Conservation (phyloP, 352 stramenopile genomes). For the Phytophthora chlamydospora region DNA sequence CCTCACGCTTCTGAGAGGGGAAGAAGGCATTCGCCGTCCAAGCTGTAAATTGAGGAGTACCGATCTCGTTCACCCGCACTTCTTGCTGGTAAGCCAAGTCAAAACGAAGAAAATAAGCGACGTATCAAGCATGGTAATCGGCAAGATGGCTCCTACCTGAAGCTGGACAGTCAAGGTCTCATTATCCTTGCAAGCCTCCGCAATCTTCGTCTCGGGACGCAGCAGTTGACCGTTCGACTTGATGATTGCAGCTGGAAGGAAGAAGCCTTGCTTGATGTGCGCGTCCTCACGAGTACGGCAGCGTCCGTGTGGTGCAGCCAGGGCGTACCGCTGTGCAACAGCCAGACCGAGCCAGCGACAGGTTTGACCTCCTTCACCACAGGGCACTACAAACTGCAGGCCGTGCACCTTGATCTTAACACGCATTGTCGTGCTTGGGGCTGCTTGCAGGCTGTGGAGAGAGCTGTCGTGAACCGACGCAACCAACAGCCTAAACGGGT, state of each 20-base stretch:
- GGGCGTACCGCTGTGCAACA: conserved; percentile 77
- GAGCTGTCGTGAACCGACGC: conserved; percentile 19
- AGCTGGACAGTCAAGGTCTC: conserved; percentile 68
- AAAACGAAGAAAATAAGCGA: background rate
- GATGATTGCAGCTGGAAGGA: conserved; percentile 63
- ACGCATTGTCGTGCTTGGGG: conserved; percentile 45
- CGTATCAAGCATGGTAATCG: background rate
- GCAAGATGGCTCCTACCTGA: conserved; percentile 41
- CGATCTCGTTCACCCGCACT: conserved; percentile 85
- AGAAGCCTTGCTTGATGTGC: conserved; percentile 82
- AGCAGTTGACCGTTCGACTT: conserved; percentile 57
- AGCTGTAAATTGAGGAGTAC: conserved; percentile 61
- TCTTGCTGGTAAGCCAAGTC: conserved; percentile 52
- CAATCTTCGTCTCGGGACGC: conserved; percentile 56
- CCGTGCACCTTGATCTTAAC: conserved; percentile 74
- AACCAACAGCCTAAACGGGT: conserved; percentile 8
- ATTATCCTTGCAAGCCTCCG: conserved; percentile 76
- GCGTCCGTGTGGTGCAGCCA: conserved; percentile 66
- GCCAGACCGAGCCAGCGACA: conserved; percentile 87
- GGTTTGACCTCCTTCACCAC: conserved; percentile 76
- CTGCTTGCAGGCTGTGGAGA: background rate
- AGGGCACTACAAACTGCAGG: conserved; percentile 73
- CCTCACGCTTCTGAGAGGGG: conserved; percentile 36
- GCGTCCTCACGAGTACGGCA: conserved; percentile 77
- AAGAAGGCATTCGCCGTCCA: conserved; percentile 76